Conservation (phyloP, 805 yeast species). For the Yamadazyma takamatsuzukensis region DNA sequence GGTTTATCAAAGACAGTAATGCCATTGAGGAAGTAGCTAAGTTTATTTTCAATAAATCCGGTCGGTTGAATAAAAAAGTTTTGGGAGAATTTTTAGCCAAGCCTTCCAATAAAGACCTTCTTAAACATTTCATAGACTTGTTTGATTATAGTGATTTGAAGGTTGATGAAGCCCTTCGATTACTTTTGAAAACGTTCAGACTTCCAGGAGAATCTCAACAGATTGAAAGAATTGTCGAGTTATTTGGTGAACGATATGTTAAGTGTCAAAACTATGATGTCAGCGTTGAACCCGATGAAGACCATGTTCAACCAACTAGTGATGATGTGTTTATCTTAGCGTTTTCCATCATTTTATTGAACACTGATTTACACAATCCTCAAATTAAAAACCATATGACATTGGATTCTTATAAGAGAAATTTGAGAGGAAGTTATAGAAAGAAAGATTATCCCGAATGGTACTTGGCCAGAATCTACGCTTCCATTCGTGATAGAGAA, state of each 20-base stretch:
- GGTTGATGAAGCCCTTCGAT: conserved; percentile 90
- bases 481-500: conserved; percentile 78
- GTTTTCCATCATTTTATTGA: conserved; percentile 89
- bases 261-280: conserved; percentile 44
- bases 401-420: conserved; percentile 72
- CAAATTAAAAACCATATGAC: conserved; percentile 91
- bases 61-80: conserved; percentile 79
- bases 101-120: conserved; percentile 57
- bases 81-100: conserved; percentile 86
- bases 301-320: conserved; percentile 61
- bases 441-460: conserved; percentile 78
- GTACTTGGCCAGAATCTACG: conserved; percentile 78
- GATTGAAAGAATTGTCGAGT: conserved; percentile 87
- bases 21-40: conserved; percentile 63
- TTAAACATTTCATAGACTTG: conserved; percentile 60
- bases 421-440: conserved; percentile 76
- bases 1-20: conserved; percentile 49
- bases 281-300: conserved; percentile 17
- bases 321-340: conserved; percentile 89
- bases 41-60: conserved; percentile 75
- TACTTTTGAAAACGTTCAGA: conserved; percentile 77
- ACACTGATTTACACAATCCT: conserved; percentile 91
- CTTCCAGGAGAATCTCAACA: conserved; percentile 97
- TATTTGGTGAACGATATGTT: conserved; percentile 79
- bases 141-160: conserved; percentile 77